Percentiles rank a stretch among this genome's conserved stretches.
Conservation (phyloP, 306 rosid genomes). For the Vigna mungo region DNA sequence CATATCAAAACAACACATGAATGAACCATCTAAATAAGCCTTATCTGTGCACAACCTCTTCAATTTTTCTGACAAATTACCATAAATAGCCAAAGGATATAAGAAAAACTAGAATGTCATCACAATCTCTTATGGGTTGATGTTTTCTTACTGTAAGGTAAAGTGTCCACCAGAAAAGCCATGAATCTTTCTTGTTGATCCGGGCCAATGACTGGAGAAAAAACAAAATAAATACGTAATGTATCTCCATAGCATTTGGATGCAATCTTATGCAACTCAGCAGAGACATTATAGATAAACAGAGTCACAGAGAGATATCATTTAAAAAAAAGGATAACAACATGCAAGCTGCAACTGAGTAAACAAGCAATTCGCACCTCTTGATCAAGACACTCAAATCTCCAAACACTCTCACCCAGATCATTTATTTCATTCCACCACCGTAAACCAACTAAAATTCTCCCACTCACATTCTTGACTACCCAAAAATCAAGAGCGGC, state of each 20-base stretch:
- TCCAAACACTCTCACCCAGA: slow-evolving; percentile 91
- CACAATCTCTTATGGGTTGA: slow-evolving; percentile 8
- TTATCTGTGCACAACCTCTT: neutral
- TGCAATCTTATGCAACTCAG: slow-evolving; percentile 23
- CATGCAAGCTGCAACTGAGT: slow-evolving; percentile 7
- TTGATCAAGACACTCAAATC: slow-evolving; percentile 85
- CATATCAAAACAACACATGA: slow-evolving; percentile 18
- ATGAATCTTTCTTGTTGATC: slow-evolving; percentile 90
- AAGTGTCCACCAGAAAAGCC: slow-evolving; percentile 93
- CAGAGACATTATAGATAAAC: neutral
- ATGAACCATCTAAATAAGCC: slow-evolving; percentile 9
- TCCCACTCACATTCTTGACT: slow-evolving; percentile 92
- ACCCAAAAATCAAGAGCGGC: slow-evolving; percentile 95
- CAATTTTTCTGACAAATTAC: neutral
- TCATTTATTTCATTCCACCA: slow-evolving; percentile 97
- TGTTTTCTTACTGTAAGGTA: slow-evolving; percentile 67
- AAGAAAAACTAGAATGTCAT: neutral
- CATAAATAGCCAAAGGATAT: neutral
- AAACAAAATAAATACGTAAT: slow-evolving; percentile 36
- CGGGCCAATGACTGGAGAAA: slow-evolving; percentile 70
- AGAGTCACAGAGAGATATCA: neutral
- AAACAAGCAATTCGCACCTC: slow-evolving; percentile 58
- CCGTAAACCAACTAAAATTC: slow-evolving; percentile 88
- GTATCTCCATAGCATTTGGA: neutral
- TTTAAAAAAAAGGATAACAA: neutral